These are phyloP conservation scores for Euphorbia peplus DNA, from an alignment of 345 rosid species.

Conservation along the genomic window DNA sequence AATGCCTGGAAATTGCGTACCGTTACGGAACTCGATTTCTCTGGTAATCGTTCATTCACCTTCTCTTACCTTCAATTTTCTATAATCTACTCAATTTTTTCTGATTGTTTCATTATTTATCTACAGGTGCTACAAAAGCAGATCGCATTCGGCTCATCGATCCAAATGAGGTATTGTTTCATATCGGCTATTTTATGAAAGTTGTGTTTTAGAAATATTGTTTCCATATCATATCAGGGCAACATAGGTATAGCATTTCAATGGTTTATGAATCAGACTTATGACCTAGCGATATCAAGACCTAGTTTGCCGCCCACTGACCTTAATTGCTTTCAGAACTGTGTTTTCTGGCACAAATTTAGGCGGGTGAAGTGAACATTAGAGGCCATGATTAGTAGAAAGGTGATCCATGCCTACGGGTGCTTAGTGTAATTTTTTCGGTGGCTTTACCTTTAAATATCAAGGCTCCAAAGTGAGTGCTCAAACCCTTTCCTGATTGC, in stretches of 20 bases:
- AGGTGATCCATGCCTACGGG: too few relatives aligned
- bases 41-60: constrained; percentile 36
- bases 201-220: neutral
- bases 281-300: neutral
- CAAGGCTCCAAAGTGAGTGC: too few relatives aligned
- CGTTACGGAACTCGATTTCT: constrained; percentile 40
- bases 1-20: constrained; percentile 64
- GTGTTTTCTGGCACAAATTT: too few relatives aligned
- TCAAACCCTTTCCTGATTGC: too few relatives aligned
- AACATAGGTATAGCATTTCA: too few relatives aligned
- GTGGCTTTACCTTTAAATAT: too few relatives aligned
- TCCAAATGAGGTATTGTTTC: constrained; percentile 27
- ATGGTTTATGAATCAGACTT: neutral
- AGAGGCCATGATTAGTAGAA: too few relatives aligned
- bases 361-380: neutral
- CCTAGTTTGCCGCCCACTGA: neutral
- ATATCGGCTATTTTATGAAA: too few relatives aligned
- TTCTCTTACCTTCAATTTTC: neutral
- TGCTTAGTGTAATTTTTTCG: too few relatives aligned
- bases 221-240: too few relatives aligned
- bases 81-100: neutral
- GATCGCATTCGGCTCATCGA: constrained; percentile 12
- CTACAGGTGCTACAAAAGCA: constrained; percentile 31
- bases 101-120: neutral
- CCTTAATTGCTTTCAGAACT: too few relatives aligned